Evolutionary conservation across 1,139 yeast species (phyloP), one percentile per base, ranked within the genome.

Genomic region (Magnusiomyces suaveolens): DNA sequence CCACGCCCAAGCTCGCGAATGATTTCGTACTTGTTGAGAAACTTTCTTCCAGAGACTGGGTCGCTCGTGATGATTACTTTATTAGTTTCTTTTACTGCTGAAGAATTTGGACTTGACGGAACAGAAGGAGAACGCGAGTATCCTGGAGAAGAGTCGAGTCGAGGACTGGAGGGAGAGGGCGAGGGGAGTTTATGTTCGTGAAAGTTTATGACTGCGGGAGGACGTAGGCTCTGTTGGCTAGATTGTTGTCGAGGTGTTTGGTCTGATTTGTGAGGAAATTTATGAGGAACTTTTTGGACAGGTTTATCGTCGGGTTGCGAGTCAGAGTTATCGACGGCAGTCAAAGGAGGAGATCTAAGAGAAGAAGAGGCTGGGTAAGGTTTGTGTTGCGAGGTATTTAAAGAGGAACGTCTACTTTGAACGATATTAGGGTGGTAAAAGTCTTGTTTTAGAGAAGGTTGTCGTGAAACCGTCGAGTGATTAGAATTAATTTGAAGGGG

Each of bases 1-100:
- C 99, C 99, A 51, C 87, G 78, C 2, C 99, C 99, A 43, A 94
- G 76, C 69, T 92, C 97, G 47, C 78, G 75, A 43, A 90, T 72
- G 44, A 94, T 87, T 69, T 92, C 98, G 66, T 92, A 94, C 0
- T 95, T 84, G 70, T 94, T 94, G 59, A 94, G 76, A 32, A 86
- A 83, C 67, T 90, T 87, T 52, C 95, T 79, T 58, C 86, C 84
- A 2, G 87, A 83, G 2, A 86, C 79, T 0, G 97, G 97, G 68
- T 92, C 96, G 67, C 87, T 89, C 61, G 89, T 96, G 52, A 92
- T 77, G 50, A 79, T 81, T 4, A 94, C 89, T 58, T 79, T 80
- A 58, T 80, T 83, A 0, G 97, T 90, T 68, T 92, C 97, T 64
- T 86, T 88, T 10, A 92, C 96, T 16, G 64, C 44, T 3, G 48